These are phyloP conservation scores for Mortierella sp. DNA, from an alignment of 371 early-diverging fungal species.

Conservation along the genomic window DNA sequence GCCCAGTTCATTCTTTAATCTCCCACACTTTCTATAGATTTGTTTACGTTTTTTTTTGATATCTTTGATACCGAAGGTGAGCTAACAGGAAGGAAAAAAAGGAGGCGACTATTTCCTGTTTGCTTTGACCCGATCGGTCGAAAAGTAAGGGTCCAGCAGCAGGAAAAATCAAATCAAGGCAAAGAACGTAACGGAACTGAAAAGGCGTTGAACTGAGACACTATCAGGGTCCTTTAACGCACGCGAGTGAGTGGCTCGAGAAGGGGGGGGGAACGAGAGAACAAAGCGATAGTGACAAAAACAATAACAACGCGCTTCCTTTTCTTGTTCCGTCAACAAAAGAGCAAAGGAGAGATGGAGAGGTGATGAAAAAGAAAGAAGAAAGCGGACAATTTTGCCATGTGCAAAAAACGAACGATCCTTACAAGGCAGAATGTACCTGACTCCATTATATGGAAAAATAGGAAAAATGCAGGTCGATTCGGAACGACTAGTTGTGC, in stretches of 20 bases:
- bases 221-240: not conserved
- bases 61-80: not conserved
- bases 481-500: too few species aligned
- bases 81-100: not conserved
- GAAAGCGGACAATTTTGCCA: too few species aligned
- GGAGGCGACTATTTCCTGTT: too few species aligned
- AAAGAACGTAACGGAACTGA: not conserved
- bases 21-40: not conserved
- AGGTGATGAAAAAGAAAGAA: not conserved
- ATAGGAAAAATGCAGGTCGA: too few species aligned
- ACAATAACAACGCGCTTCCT: too few species aligned
- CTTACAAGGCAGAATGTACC: too few species aligned
- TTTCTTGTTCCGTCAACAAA: too few species aligned
- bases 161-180: not conserved
- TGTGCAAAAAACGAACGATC: too few species aligned
- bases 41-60: not conserved
- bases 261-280: not conserved
- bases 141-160: too few species aligned
- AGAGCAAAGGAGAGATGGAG: not conserved
- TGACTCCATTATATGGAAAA: too few species aligned
- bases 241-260: not conserved
- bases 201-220: not conserved
- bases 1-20: not conserved
- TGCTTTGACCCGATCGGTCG: too few species aligned
- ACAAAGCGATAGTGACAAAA: too few species aligned